Base-by-base conservation (phyloP, 2,329 filamentous ascomycete species). In the Aspergillus melleus region DNA sequence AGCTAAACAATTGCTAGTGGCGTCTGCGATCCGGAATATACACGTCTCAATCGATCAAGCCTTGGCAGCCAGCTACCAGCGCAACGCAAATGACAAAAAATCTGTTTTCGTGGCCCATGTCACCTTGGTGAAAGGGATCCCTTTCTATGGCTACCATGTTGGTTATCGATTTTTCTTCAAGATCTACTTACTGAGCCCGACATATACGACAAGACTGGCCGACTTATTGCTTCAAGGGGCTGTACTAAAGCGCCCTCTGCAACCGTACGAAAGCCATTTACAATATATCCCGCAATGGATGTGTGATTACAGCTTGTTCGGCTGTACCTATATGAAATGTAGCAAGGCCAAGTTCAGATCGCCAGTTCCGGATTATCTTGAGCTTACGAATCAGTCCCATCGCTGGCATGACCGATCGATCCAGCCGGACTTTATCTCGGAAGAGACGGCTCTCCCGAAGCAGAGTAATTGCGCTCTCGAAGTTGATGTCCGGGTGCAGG, bases 271-370 rank as follows among this genome's bases (percentile, higher is more conserved):
- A 77, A 92, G 91, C 19, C 96, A 99, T 73, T 76, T 98, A 62
- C 92, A 96, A 71, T 98, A 93, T 73, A 79, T 97, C 9, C 83
- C 95, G 10, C 96, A 99, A 76, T 99, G 96, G 86, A 98, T 99
- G 95, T 90, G 89, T 64, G 96, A 99, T 74, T 99, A 96, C 80
- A 99, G 97, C 72, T 81, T 99, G 66, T 98, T 96, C 74, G 96
- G 96, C 6, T 99, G 95, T 72, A 89, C 87, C 58, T 96, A 94
- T 69, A 87, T 98, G 64, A 86, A 94, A 60, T 89, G 87, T 53
- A 81, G 81, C 10, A 90, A 86, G 63, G 86, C 88, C 1, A 82
- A 79, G 29, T 97, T 96, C 71, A 86, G 95, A 57, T 81, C 82
- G 2, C 92, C 92, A 0, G 80, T 97, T 2, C 93, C 93, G 0